phyloP scores from a whole-genome alignment of 2,329 filamentous ascomycete species.

The Phialophora macrospora region DNA sequence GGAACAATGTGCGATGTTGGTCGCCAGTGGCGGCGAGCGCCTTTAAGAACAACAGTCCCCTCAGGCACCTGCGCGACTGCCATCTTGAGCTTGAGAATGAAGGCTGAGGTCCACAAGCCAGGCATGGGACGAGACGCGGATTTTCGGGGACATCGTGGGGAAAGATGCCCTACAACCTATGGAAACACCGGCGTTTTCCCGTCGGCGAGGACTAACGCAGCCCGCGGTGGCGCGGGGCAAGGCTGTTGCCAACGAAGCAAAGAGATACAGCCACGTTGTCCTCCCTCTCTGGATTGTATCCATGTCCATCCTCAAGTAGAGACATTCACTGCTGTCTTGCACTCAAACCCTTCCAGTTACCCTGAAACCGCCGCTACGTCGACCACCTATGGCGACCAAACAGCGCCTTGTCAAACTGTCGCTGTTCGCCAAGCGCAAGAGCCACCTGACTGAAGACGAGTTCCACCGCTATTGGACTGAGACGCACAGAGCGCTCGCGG shows the following conservation, averaged over 20 bases:
- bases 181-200: not conserved
- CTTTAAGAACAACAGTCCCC: not conserved
- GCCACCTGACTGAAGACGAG: conserved; percentile 6
- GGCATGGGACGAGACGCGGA: conserved; percentile 2
- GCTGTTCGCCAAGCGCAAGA: conserved; percentile 12
- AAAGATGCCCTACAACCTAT: conserved; percentile 1
- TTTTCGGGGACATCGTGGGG: not conserved
- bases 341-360: not conserved
- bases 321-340: not conserved
- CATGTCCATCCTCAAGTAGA: not conserved
- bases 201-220: not conserved
- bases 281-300: not conserved
- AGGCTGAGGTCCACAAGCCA: not conserved
- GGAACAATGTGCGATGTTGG: not conserved
- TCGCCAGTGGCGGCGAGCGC: not conserved
- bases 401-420: conserved; percentile 12
- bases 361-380: not conserved
- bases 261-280: not conserved
- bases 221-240: conserved; percentile 1
- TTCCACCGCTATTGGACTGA: conserved; percentile 10
- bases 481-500: conserved; percentile 1
- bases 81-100: not conserved
- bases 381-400: conserved; percentile 4
- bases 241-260: not conserved
- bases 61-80: not conserved